Percentiles rank a stretch among this genome's conserved stretches.
phyloP scores from a whole-genome alignment of 495 filamentous ascomycete genomes.

The Coniosporium apollinis region DNA sequence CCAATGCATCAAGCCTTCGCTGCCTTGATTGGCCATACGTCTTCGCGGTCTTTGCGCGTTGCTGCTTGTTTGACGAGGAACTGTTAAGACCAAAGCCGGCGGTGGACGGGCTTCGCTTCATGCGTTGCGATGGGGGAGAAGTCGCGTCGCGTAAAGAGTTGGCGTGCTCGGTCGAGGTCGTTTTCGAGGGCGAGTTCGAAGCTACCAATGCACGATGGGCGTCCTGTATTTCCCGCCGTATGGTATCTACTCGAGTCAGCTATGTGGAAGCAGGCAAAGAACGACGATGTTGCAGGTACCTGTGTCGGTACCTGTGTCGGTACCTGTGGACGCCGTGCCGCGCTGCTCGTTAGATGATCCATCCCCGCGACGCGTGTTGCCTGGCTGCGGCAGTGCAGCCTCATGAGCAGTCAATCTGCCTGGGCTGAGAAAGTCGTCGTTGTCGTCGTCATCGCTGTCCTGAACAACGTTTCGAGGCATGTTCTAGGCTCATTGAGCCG shows the following conservation, averaged over 20 bases:
- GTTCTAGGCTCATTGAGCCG: background rate
- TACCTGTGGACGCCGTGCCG: background rate
- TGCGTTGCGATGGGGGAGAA: background rate
- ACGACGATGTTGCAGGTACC: background rate
- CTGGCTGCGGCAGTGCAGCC: background rate
- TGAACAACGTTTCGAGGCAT: background rate
- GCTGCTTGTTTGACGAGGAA: background rate
- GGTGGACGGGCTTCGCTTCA: background rate
- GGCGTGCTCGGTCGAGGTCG: background rate
- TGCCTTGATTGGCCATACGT: slow-evolving; percentile 5
- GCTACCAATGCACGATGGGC: slow-evolving; percentile 6
- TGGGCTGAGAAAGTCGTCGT: background rate
- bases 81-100: background rate
- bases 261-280: background rate
- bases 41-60: slow-evolving; percentile 6
- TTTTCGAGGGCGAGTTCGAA: background rate
- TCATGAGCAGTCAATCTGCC: too few relatives aligned
- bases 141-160: background rate
- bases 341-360: background rate
- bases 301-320: background rate
- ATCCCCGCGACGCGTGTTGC: background rate
- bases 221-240: slow-evolving; percentile 3
- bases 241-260: slow-evolving; percentile 3
- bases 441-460: background rate
- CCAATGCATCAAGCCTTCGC: background rate